Base-by-base conservation (phyloP, 257 asterid genomes). In the Nicotiana obtusifolia region DNA sequence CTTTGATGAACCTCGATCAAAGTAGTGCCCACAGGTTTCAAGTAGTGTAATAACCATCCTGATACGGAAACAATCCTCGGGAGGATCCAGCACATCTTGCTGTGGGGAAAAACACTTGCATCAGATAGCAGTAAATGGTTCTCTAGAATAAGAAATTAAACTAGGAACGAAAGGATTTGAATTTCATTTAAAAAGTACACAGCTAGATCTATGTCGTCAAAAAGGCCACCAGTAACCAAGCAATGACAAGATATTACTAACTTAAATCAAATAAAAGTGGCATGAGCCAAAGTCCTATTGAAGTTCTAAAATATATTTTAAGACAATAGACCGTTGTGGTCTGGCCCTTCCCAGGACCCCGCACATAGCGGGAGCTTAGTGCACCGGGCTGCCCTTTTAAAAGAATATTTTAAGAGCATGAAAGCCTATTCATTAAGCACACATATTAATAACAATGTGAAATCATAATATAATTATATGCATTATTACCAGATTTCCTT, bases 11-110 rank as follows among this genome's bases (percentile, higher is more conserved):
- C 99, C 99, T 87, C 97, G 90, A 86, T 91, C 98, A 90, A 96
- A 96, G 88, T 96, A 96, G 86, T 96, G 99, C 78, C 99, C 99
- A 81, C 99, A 94, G 7, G 99, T 94, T 91, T 93, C 94, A 79
- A 96, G 98, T 88, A 96, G 99, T 64, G 93, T 91, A 83, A 94
- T 81, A 73, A 93, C 94, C 98, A 94, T 90, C 89, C 99, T 92
- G 86, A 94, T 90, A 65, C 99, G 99, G 67, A 96, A 96, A 85
- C 93, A 93, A 86, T 96, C 99, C 88, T 94, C 98, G 57, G 97
- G 95, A 49, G 98, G 99, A 85, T 96, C 99, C 93, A 96, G 81
- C 7, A 75, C 82, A 87, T 94, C 97, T 92, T 96, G 99, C 99
- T 95, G 66, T 77, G 53, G 15, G 76, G 61, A 65, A 41, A 80